Evolutionary conservation across 352 stramenopile species (phyloP).

Genomic region (Pythium phragmiticola): DNA sequence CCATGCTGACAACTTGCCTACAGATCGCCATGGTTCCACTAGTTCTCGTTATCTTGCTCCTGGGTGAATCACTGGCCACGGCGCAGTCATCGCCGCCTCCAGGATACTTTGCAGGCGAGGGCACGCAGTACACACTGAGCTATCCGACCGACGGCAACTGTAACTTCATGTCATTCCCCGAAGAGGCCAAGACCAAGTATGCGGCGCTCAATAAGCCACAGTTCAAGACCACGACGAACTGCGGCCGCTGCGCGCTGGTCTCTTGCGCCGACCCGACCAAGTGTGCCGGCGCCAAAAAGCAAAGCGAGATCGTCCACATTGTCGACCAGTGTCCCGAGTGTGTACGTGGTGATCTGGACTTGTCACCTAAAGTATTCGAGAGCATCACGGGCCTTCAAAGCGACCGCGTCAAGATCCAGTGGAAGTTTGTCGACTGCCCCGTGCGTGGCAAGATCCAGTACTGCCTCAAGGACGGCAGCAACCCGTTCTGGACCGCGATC

Average conservation of each 20-base stretch:
- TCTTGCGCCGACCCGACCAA: constrained; percentile 43
- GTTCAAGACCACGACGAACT: constrained; percentile 54
- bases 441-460: constrained; percentile 36
- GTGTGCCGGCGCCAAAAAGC: constrained; percentile 30
- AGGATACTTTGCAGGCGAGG: constrained; percentile 21
- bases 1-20: not conserved
- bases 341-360: constrained; percentile 46
- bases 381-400: constrained; percentile 33
- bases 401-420: constrained; percentile 38
- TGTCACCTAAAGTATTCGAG: constrained; percentile 45
- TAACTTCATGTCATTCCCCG: constrained; percentile 64
- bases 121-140: constrained; percentile 33
- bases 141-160: constrained; percentile 35
- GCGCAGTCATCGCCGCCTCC: not conserved
- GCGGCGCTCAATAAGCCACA: constrained; percentile 63
- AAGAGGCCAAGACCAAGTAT: constrained; percentile 47
- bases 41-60: not conserved
- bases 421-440: constrained; percentile 48
- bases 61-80: not conserved
- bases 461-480: constrained; percentile 61
- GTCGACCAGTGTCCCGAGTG: constrained; percentile 67
- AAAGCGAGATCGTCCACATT: constrained; percentile 59
- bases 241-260: constrained; percentile 33
- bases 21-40: not conserved
- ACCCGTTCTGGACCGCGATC: constrained; percentile 57